Percentiles rank a stretch among this genome's conserved stretches.
Conservation (phyloP, 208 protist genomes). For the Phytomonas sp. region DNA sequence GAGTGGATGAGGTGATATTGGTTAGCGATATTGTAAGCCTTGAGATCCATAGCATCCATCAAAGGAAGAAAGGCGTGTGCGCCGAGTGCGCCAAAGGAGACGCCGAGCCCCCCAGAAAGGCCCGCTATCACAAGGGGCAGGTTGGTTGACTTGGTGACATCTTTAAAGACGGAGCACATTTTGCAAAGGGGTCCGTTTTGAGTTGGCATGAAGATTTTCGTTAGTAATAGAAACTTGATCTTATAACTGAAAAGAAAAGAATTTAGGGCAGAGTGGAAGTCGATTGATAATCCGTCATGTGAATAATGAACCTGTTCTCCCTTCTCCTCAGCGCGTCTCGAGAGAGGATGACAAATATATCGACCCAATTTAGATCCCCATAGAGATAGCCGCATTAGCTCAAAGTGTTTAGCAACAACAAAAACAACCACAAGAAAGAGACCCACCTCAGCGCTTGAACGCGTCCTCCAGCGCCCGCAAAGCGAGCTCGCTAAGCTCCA, state of each 20-base stretch:
- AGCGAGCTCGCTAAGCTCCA: neutral
- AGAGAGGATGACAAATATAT: neutral
- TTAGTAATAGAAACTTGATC: neutral
- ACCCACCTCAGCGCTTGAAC: neutral
- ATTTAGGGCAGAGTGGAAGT: neutral
- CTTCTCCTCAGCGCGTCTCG: neutral
- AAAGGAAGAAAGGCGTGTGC: conserved; percentile 33
- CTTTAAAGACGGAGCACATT: neutral
- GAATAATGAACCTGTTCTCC: neutral
- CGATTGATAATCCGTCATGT: neutral
- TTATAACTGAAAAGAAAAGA: neutral
- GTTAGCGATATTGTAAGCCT: conserved; percentile 37
- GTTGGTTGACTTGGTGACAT: conserved; percentile 10
- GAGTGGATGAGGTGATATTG: conserved; percentile 72
- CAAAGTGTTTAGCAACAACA: neutral
- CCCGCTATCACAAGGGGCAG: conserved; percentile 21
- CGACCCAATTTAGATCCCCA: neutral
- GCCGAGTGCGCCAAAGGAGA: conserved; percentile 36
- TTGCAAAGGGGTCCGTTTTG: neutral
- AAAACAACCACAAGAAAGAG: too few species aligned
- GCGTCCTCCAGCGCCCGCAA: neutral
- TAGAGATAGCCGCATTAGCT: neutral
- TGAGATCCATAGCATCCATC: conserved; percentile 40
- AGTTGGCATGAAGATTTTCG: neutral
- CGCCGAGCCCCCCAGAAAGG: conserved; percentile 30